Evolutionary conservation across 78 protist species (phyloP).

Genomic region (Goniomonas avonlea): DNA sequence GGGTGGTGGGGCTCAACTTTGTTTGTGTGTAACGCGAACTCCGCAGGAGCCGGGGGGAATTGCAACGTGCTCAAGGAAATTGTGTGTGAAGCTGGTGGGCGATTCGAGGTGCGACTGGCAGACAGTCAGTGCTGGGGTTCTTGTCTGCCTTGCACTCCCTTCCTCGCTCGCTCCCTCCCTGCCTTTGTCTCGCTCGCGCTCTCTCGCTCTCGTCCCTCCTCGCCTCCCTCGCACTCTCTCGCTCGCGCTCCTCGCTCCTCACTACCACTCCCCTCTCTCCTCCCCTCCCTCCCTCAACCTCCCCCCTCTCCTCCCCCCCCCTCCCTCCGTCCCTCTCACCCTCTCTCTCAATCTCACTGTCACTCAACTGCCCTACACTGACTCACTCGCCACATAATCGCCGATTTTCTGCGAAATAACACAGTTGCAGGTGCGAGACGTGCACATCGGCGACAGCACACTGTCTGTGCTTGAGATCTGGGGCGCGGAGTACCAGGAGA

Average conservation of each 20-base stretch:
- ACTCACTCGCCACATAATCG: not conserved
- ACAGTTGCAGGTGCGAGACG: constrained; percentile 4
- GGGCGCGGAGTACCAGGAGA: constrained; percentile 84
- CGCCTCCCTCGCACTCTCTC: no score
- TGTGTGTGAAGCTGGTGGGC: constrained; percentile 60
- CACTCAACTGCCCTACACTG: not conserved
- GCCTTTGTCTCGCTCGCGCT: no score
- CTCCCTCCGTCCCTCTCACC: no score
- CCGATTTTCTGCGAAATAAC: no score
- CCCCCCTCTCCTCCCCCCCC: not conserved
- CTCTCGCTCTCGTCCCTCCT: no score
- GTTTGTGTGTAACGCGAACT: no score
- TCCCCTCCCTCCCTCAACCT: not conserved
- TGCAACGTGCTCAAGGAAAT: constrained; percentile 78
- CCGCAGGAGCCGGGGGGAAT: constrained; percentile 70
- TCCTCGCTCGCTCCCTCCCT: no score
- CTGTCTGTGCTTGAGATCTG: constrained; percentile 72
- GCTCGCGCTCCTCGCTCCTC: not conserved
- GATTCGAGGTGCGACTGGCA: constrained; percentile 42
- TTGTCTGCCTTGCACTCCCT: not conserved
- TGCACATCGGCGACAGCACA: constrained; percentile 22
- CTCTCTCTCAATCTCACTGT: no score
- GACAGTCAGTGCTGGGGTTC: not conserved
- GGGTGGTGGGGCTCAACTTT: no score
- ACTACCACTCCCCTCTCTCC: not conserved